Conservation (phyloP, 1,284 basidiomycete species). For the Ustilago loliicola region DNA sequence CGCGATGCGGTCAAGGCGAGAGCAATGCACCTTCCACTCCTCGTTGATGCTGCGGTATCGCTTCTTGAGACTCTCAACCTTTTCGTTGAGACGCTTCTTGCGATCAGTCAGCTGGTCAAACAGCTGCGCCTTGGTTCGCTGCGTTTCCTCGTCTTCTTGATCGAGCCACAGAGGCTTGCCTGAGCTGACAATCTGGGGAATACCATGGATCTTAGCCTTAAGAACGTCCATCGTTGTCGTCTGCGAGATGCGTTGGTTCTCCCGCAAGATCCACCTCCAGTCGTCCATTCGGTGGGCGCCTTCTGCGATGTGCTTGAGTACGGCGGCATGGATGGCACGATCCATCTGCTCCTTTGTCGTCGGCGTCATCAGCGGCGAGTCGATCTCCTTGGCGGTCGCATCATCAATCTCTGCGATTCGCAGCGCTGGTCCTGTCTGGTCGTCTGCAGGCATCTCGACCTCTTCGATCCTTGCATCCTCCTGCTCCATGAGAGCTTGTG, state of each 20-base stretch:
- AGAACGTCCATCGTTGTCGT: conserved; percentile 48
- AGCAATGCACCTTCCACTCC: conserved; percentile 65
- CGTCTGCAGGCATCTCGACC: conserved; percentile 31
- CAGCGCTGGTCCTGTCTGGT: conserved; percentile 19
- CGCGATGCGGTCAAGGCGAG: conserved; percentile 56
- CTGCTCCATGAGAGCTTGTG: conserved; percentile 30
- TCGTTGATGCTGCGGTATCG: conserved; percentile 61
- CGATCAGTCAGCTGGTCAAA: conserved; percentile 40
- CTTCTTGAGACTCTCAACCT: conserved; percentile 53
- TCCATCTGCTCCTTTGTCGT: conserved; percentile 51
- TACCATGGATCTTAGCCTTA: conserved; percentile 53
- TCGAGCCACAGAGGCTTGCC: conserved; percentile 48
- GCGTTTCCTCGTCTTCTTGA: conserved; percentile 39
- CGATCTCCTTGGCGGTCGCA: conserved; percentile 18
- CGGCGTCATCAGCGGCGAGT: conserved; percentile 46
- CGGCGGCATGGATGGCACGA: conserved; percentile 18
- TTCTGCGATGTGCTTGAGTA: conserved; percentile 21
- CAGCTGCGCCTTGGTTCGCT: conserved; percentile 35
- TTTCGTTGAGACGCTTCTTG: conserved; percentile 59
- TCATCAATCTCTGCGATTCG: conserved; percentile 46
- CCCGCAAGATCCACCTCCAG: conserved; percentile 38
- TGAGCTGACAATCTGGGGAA: conserved; percentile 42
- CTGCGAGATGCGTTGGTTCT: conserved; percentile 44
- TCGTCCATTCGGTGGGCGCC: conserved; percentile 8
- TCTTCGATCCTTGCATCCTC: conserved; percentile 42